A percentile compares a stretch with the other conserved stretches of the same genome.
Conservation (phyloP, 1,284 basidiomycete species). For the Calocybe gambosa region DNA sequence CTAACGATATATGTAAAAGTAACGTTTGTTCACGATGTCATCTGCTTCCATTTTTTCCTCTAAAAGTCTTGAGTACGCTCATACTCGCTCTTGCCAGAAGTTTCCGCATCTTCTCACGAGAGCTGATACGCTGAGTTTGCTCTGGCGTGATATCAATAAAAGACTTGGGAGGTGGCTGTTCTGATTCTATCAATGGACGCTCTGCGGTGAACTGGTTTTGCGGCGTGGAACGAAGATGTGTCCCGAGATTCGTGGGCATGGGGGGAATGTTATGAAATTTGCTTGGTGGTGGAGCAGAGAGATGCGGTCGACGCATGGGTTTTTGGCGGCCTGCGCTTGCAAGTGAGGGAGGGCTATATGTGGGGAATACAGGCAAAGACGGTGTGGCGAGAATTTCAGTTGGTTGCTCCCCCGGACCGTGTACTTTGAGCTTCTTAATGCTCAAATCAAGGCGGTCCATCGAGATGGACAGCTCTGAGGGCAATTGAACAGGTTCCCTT, state of each 20-base stretch:
- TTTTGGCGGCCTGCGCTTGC: constrained; percentile 16
- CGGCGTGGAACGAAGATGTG: constrained; percentile 15
- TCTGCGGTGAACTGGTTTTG: constrained; percentile 7
- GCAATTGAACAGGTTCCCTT: constrained; percentile 2
- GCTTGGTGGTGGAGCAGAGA: constrained; percentile 9
- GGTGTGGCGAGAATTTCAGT: not conserved
- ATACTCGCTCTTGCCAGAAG: constrained; percentile 25
- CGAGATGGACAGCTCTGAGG: constrained; percentile 12
- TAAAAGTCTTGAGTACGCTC: constrained; percentile 16
- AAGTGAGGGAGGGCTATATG: constrained; percentile 11
- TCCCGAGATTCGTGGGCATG: constrained; percentile 4
- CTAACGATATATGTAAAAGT: constrained; percentile 1
- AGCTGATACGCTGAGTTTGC: constrained; percentile 6
- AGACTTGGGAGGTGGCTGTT: constrained; percentile 21
- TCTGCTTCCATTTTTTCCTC: constrained; percentile 18
- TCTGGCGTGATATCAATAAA: constrained; percentile 36
- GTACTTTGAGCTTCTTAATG: constrained; percentile 16
- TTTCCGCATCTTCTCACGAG: constrained; percentile 14
- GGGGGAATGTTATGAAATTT: constrained; percentile 5
- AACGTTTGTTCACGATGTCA: constrained; percentile 3
- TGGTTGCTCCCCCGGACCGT: constrained; percentile 8
- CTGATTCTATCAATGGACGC: constrained; percentile 5
- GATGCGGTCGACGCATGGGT: constrained; percentile 11
- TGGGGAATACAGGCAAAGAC: constrained; percentile 1
- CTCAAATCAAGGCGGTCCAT: constrained; percentile 17